A percentile compares a stretch with the other conserved stretches of the same genome.
phyloP scores from a whole-genome alignment of 768 basidiomycete genomes.

The Psilocybe sp. region DNA sequence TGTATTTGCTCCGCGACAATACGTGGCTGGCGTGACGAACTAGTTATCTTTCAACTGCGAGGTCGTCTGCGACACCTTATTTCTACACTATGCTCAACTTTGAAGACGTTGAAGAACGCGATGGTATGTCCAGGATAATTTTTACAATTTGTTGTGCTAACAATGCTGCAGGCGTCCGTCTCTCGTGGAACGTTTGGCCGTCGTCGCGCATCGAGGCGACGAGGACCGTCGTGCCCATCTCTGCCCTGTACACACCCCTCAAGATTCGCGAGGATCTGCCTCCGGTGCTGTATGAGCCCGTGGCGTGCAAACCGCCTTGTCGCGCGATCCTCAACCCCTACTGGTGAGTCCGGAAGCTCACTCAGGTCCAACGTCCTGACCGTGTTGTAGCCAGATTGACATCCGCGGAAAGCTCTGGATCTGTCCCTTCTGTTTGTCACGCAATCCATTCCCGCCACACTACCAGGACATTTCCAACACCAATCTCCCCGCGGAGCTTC shows the following conservation, averaged over 20 bases:
- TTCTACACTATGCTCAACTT: constrained; percentile 68
- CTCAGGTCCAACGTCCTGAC: constrained; percentile 5
- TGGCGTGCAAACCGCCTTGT: constrained; percentile 97
- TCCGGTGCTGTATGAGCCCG: constrained; percentile 95
- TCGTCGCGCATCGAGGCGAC: constrained; percentile 98
- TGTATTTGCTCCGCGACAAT: constrained; percentile 15
- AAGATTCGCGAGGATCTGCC: constrained; percentile 93
- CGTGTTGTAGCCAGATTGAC: constrained; percentile 82
- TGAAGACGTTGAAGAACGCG: constrained; percentile 96
- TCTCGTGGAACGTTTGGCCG: constrained; percentile 99
- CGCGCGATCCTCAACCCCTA: constrained; percentile 97
- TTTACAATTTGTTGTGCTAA: background rate
- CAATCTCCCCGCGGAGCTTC: constrained; percentile 92
- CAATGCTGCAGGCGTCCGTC: constrained; percentile 68
- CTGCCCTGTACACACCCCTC: constrained; percentile 95
- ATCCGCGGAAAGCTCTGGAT: constrained; percentile 99
- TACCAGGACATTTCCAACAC: constrained; percentile 98
- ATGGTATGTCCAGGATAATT: constrained; percentile 55
- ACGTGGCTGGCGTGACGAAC: constrained; percentile 29
- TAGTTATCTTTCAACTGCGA: constrained; percentile 22
- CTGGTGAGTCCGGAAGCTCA: constrained; percentile 56
- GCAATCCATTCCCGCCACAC: constrained; percentile 96
- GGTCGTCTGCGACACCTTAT: constrained; percentile 39
- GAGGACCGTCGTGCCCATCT: constrained; percentile 95
- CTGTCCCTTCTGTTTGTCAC: constrained; percentile 95